phyloP scores from a whole-genome alignment of 257 asterid species.

The Forsythia suspensa region DNA sequence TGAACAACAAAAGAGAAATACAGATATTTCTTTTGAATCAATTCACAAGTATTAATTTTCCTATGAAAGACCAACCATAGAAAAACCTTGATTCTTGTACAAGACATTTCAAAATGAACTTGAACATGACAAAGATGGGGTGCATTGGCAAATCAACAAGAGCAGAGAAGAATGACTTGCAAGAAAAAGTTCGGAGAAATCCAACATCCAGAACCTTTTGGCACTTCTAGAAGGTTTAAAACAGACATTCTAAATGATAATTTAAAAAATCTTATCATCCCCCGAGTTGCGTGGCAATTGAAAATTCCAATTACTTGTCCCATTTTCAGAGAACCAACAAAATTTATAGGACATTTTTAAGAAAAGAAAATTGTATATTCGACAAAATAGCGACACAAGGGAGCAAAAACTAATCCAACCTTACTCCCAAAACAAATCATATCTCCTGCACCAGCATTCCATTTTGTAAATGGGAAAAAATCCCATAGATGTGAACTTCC shows the following conservation, averaged over 20 bases:
- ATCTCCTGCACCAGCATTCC: not conserved
- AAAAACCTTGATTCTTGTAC: not conserved
- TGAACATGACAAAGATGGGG: not conserved
- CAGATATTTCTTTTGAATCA: not conserved
- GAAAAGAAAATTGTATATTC: not conserved
- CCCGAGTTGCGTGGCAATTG: not conserved
- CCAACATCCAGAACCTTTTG: not conserved
- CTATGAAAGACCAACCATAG: not conserved
- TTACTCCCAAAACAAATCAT: not conserved
- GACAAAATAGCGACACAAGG: not conserved
- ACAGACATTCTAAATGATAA: not conserved
- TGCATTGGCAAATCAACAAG: not conserved
- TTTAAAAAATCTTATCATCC: not conserved
- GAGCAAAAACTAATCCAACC: conserved; percentile 1
- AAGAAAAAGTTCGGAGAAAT: not conserved
- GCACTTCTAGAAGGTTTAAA: not conserved
- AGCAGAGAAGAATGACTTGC: not conserved
- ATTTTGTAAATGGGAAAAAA: not conserved
- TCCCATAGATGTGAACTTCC: not conserved
- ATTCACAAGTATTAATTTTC: not conserved
- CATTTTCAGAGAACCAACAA: not conserved
- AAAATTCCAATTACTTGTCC: not conserved
- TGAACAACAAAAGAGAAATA: not conserved
- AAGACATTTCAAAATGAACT: not conserved
- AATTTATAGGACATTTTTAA: not conserved